A percentile compares a stretch with the other conserved stretches of the same genome.
phyloP scores from a whole-genome alignment of 345 rosid species.

The Ricinus communis region DNA sequence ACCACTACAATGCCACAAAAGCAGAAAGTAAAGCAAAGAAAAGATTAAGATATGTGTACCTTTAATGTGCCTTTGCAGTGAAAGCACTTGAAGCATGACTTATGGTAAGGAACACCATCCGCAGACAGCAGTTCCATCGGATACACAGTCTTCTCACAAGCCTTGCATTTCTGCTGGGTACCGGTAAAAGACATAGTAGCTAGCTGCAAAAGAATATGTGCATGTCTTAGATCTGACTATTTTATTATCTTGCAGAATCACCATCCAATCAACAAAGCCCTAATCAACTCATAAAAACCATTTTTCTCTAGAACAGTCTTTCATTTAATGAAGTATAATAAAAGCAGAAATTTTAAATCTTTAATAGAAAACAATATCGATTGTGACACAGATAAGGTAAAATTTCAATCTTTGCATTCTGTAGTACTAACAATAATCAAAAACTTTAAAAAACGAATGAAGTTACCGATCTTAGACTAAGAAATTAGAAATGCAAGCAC shows the following conservation, averaged over 20 bases:
- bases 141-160: constrained; percentile 95
- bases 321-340: not conserved
- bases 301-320: not conserved
- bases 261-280: constrained; percentile 8
- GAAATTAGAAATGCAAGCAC: not conserved
- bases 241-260: not conserved
- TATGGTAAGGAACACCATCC: constrained; percentile 86
- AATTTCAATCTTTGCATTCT: not conserved
- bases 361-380: not conserved
- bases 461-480: not conserved
- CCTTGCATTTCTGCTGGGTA: constrained; percentile 94
- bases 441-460: not conserved
- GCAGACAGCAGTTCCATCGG: constrained; percentile 90
- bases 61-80: constrained; percentile 93
- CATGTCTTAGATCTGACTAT: constrained; percentile 18
- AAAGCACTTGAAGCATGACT: constrained; percentile 90
- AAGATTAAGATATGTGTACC: constrained; percentile 32
- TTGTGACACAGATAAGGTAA: not conserved
- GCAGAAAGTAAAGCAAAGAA: not conserved
- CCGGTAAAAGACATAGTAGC: constrained; percentile 82
- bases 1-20: not conserved
- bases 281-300: not conserved
- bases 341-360: not conserved
- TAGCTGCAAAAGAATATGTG: constrained; percentile 2
- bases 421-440: not conserved